Conservation (phyloP, 257 asterid genomes). For the Asclepias syriaca region DNA sequence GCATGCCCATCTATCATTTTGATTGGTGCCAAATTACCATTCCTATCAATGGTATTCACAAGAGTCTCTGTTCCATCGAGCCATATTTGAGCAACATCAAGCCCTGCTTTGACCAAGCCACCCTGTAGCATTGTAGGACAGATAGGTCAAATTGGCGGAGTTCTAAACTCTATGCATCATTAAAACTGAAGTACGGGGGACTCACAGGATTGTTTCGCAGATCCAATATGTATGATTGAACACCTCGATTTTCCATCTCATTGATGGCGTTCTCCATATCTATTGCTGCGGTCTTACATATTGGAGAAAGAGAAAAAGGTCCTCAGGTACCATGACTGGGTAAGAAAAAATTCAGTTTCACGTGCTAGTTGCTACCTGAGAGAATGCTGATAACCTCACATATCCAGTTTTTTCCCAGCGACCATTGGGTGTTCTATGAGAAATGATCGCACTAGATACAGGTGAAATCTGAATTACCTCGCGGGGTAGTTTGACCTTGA, state of each 20-base stretch:
- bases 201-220: slow-evolving; percentile 87
- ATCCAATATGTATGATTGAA: slow-evolving; percentile 87
- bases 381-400: slow-evolving; percentile 67
- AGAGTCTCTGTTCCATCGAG: slow-evolving; percentile 83
- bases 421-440: slow-evolving; percentile 65
- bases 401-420: slow-evolving; percentile 72
- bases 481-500: slow-evolving; percentile 73
- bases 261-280: slow-evolving; percentile 78
- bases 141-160: background rate
- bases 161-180: background rate
- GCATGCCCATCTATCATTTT: slow-evolving; percentile 80
- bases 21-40: slow-evolving; percentile 70
- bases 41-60: slow-evolving; percentile 84
- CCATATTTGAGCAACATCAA: slow-evolving; percentile 98
- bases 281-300: slow-evolving; percentile 67
- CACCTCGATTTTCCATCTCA: slow-evolving; percentile 86
- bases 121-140: slow-evolving; percentile 42
- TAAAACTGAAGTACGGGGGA: slow-evolving; percentile 4
- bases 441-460: slow-evolving; percentile 66
- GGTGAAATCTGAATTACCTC: slow-evolving; percentile 79
- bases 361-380: slow-evolving; percentile 51
- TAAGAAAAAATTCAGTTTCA: background rate
- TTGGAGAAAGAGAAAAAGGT: background rate
- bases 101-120: slow-evolving; percentile 84
- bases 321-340: slow-evolving; percentile 1